These are phyloP conservation scores for Solanum lignicaule DNA, from an alignment of 257 asterid species.

Conservation along the genomic window DNA sequence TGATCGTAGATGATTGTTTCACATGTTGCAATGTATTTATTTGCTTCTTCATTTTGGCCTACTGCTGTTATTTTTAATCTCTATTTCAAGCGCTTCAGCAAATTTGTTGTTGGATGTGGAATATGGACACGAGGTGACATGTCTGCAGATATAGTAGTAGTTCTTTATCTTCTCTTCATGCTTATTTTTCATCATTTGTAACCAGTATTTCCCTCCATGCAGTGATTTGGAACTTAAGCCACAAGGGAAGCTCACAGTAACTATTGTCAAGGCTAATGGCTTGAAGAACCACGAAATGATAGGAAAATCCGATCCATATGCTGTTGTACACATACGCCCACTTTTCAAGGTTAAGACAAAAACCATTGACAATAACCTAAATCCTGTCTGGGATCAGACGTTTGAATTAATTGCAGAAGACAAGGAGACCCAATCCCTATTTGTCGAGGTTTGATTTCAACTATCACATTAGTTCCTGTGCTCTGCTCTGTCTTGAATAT, in stretches of 20 bases:
- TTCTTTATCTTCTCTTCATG: background rate
- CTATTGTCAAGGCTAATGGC: constrained; percentile 55
- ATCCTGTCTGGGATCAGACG: constrained; percentile 80
- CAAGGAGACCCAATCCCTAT: constrained; percentile 87
- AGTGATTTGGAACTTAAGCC: constrained; percentile 99
- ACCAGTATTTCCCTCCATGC: constrained; percentile 4
- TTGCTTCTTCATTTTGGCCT: background rate
- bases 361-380: constrained; percentile 81
- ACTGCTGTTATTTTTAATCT: background rate
- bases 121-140: background rate
- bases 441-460: constrained; percentile 52
- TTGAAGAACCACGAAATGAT: constrained; percentile 88
- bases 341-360: constrained; percentile 84
- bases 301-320: constrained; percentile 97
- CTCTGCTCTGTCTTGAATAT: background rate
- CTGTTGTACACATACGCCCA: constrained; percentile 69
- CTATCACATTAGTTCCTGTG: background rate
- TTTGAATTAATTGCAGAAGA: constrained; percentile 87
- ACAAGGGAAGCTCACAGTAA: constrained; percentile 68
- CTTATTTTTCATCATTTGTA: background rate
- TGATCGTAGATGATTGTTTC: background rate
- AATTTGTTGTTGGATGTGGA: background rate
- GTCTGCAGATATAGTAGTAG: background rate
- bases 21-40: background rate
- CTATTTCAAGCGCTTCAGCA: background rate